Evolutionary conservation across 2,329 filamentous ascomycete genomes (phyloP), one percentile per base, ranked within the genome.

Genomic region (Alternaria triticina): DNA sequence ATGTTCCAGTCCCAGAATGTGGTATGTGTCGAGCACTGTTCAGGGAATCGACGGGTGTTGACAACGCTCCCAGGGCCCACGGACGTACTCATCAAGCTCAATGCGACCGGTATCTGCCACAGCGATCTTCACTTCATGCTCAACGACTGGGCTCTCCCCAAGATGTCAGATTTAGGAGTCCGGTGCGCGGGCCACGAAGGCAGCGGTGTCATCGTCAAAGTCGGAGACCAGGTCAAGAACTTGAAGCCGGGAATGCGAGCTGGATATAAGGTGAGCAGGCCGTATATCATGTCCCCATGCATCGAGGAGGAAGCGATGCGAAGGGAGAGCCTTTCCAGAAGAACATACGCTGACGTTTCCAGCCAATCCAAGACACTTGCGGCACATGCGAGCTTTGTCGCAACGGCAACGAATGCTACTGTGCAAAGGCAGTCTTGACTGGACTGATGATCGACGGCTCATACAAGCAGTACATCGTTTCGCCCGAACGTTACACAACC

Each of bases 381-480:
- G 85, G 75, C 17, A 50, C 60, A n/a, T 79, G 77, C 72, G 80
- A 83, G 28, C 73, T 81, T 20, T 88, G 86, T 77, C 84, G 83
- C 73, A 79, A 77, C 6, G 86, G 84, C 20, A 82, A 83, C 45
- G 86, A 88, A 70, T 85, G 83, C 40, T 87, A 88, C 70, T 87
- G 85, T 67, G 62, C 74, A 25, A 78, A 81, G 23, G 82, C 76
- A 11, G 75, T 84, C n/a, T 74, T 80, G 65, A 86, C 81, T 6
- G 86, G 82, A 33, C 77, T 86, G 36, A 75, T 74, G 71, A 57
- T 69, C 40, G 73, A 78, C 15, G 75, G 86, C 1, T 85, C 85
- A 1, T 89, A 88, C 72, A 85, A 88, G 74, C 85, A 89, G 73
- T 90, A 89, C 72, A 77, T 89, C 43, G 80, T 83, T 12, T 84